These are phyloP conservation scores for Abortiporus biennis DNA, from an alignment of 1,284 basidiomycete genomes.

Conservation along the genomic window DNA sequence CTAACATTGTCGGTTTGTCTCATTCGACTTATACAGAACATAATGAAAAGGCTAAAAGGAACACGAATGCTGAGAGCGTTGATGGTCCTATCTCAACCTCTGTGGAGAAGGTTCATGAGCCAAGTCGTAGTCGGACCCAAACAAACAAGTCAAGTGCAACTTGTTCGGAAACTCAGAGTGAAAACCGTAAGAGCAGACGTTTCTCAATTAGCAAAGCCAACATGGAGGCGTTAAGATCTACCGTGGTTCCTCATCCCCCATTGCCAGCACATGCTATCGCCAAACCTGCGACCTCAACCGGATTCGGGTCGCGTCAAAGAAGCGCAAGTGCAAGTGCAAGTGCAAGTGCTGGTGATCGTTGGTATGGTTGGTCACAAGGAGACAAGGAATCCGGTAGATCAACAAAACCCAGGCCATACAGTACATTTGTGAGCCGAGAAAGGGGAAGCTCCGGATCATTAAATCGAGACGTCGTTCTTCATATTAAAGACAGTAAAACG, in stretches of 20 bases:
- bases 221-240: slow-evolving; percentile 16
- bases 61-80: neutral
- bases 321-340: slow-evolving; percentile 4
- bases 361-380: too few relatives aligned
- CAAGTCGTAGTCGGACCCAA: slow-evolving; percentile 12
- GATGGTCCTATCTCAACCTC: neutral
- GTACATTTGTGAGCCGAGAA: too few relatives aligned
- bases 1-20: neutral
- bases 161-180: too few relatives aligned
- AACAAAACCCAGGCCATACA: too few relatives aligned
- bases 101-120: neutral
- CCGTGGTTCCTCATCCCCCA: slow-evolving; percentile 21
- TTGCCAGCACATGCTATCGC: too few relatives aligned
- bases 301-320: too few relatives aligned
- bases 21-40: neutral
- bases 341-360: slow-evolving; percentile 6
- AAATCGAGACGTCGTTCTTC: too few relatives aligned
- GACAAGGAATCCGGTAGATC: too few relatives aligned
- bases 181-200: slow-evolving; percentile 12
- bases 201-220: slow-evolving; percentile 20
- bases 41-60: neutral
- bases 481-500: too few relatives aligned
- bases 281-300: too few relatives aligned
- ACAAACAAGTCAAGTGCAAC: slow-evolving; percentile 8
- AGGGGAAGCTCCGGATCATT: too few relatives aligned